Evolutionary conservation across 352 stramenopile genomes (phyloP), one percentile per base, ranked within the genome.

Genomic region (Phytophthora pisi): DNA sequence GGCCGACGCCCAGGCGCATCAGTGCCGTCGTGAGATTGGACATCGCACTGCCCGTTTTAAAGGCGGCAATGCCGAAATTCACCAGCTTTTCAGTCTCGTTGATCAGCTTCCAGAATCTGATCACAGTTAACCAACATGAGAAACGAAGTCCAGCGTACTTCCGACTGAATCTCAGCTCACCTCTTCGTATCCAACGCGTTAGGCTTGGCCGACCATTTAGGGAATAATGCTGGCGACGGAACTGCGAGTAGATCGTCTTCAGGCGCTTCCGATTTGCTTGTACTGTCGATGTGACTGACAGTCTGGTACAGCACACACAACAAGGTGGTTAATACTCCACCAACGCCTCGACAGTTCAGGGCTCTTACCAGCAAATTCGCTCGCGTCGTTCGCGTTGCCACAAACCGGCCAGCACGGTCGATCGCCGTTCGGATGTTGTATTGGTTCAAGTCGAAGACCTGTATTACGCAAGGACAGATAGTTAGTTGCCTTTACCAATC

Each of bases 31-130:
- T 75, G 24, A 90, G 53, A 51, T 73, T 79, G 16, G 67, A 80
- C 5, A 92, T 56, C 16, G 68, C 62, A 45, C 64, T 70, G 30
- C 77, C 76, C 6, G 65, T 77, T 68, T 85, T 75, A 38, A 92
- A 74, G 0, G 71, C 72, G n/a, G 64, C 56, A 58, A 87, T 81
- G 26, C 79, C 78, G 65, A 93, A 93, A 51, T 89, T 90, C 38
- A 90, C 74, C 13, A 91, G 59, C 5, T 77, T 84, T 63, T 93
- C 84, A 7, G 81, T 74, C 24, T 79, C 68, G 62, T 90, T 70
- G 31, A 93, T 77, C 24, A 93, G 60, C 59, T 88, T 86, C 82
- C 81, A 92, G 51, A 92, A 81, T 26, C 82, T 91, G 52, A 15
- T 13, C 7, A 13, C 43, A 50, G 15, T 15, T 7, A 26, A 13